Conservation (phyloP, 495 filamentous ascomycete genomes). For the Endocarpon pusillum region DNA sequence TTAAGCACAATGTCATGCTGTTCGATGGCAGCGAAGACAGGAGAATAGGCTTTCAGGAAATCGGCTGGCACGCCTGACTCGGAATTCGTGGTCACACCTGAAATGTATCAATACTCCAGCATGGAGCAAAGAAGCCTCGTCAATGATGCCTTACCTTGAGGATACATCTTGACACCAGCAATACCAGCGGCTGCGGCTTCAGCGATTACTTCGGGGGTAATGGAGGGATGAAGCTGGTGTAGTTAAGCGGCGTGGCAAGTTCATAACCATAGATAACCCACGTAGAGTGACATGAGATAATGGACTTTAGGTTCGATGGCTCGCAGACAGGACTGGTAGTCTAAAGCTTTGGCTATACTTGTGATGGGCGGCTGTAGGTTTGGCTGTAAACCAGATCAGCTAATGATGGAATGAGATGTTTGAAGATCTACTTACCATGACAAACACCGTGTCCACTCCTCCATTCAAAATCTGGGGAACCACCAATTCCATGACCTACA, state of each 20-base stretch:
- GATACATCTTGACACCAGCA: slow-evolving; percentile 41
- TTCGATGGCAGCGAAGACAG: slow-evolving; percentile 69
- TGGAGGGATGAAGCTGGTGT: slow-evolving; percentile 53
- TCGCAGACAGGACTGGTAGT: slow-evolving; percentile 51
- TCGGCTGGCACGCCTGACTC: slow-evolving; percentile 63
- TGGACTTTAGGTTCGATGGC: slow-evolving; percentile 53
- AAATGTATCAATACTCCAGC: slow-evolving; percentile 44
- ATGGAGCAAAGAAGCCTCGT: slow-evolving; percentile 10
- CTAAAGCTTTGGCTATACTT: slow-evolving; percentile 53
- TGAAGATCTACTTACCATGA: slow-evolving; percentile 42
- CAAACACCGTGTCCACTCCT: slow-evolving; percentile 63
- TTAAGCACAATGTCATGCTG: slow-evolving; percentile 44
- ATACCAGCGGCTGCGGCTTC: slow-evolving; percentile 51
- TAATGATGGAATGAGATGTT: not conserved
- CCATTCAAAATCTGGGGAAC: slow-evolving; percentile 56
- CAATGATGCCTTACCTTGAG: slow-evolving; percentile 27
- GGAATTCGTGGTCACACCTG: slow-evolving; percentile 67
- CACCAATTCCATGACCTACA: slow-evolving; percentile 66
- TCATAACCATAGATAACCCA: no score
- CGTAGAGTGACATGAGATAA: slow-evolving; percentile 83
- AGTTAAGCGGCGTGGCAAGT: no score
- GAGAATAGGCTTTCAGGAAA: slow-evolving; percentile 51
- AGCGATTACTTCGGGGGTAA: slow-evolving; percentile 64
- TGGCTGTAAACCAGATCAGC: slow-evolving; percentile 22
- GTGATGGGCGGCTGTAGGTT: slow-evolving; percentile 63